phyloP scores from a whole-genome alignment of 1,284 basidiomycete species.

The Moniliella sp. region DNA sequence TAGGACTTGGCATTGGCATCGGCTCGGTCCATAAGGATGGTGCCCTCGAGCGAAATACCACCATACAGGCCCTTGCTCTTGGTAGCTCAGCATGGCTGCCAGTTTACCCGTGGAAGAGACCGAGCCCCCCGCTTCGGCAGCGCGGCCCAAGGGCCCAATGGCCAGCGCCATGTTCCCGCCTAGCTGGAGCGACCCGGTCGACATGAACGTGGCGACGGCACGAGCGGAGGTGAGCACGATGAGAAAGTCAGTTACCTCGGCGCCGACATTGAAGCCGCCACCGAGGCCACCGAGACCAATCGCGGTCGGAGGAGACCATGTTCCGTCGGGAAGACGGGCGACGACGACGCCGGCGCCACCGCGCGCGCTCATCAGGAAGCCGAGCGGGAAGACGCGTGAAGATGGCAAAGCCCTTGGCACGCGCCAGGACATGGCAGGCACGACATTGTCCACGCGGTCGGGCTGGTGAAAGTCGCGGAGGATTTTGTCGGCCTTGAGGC shows the following conservation, averaged over 20 bases:
- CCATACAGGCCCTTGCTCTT: constrained; percentile 81
- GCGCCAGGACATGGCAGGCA: constrained; percentile 69
- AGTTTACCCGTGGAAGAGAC: neutral
- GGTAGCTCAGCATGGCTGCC: too few relatives aligned
- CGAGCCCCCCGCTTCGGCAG: constrained; percentile 20
- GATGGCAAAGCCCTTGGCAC: constrained; percentile 68
- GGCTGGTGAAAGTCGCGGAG: too few relatives aligned
- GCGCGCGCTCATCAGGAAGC: constrained; percentile 86
- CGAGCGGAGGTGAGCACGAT: constrained; percentile 28
- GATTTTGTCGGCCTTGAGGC: too few relatives aligned
- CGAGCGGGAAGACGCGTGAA: constrained; percentile 67
- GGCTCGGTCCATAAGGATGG: too few relatives aligned
- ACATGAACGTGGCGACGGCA: constrained; percentile 24
- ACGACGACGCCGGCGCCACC: constrained; percentile 84
- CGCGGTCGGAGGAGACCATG: constrained; percentile 89
- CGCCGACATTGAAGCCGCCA: constrained; percentile 9
- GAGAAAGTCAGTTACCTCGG: constrained; percentile 35
- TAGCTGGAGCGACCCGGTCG: constrained; percentile 22
- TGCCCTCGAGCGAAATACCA: constrained; percentile 65
- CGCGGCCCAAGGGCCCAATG: constrained; percentile 34
- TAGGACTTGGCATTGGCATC: too few relatives aligned
- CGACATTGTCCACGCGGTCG: too few relatives aligned
- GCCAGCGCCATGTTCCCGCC: constrained; percentile 25
- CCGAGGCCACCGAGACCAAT: too few relatives aligned
- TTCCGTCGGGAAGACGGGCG: constrained; percentile 77